Percentiles rank a stretch among this genome's conserved stretches.
Evolutionary conservation across 23 red algal species (phyloP).

Genomic region (Chondrus crispus): DNA sequence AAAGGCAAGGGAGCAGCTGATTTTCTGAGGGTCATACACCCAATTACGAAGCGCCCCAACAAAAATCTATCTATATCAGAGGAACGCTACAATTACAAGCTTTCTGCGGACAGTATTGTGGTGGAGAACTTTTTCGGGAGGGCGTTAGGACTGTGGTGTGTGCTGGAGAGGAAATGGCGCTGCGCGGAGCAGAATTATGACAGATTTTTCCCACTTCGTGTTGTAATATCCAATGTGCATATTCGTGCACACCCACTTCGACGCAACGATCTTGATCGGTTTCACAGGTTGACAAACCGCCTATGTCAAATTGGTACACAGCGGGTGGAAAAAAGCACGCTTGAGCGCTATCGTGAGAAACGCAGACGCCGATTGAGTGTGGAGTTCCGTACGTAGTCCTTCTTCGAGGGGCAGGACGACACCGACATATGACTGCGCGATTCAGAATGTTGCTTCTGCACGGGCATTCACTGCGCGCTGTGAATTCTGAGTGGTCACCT

Average conservation of each 20-base stretch:
- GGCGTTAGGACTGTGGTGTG: not conserved
- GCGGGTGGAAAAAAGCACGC: not conserved
- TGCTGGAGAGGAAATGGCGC: not conserved
- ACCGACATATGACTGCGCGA: too few relatives aligned
- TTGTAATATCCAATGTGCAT: not conserved
- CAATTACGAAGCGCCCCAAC: not conserved
- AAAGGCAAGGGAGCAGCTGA: not conserved
- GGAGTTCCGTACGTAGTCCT: too few relatives aligned
- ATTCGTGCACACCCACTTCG: not conserved
- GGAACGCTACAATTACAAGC: not conserved
- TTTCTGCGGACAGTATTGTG: not conserved
- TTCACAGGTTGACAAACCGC: not conserved
- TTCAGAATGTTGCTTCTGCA: too few relatives aligned
- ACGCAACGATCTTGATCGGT: not conserved
- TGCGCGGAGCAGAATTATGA: not conserved
- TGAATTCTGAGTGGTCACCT: too few relatives aligned
- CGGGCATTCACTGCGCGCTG: too few relatives aligned
- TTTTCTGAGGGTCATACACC: not conserved
- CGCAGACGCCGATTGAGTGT: too few relatives aligned
- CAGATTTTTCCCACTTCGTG: not conserved
- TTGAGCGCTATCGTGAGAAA: too few relatives aligned
- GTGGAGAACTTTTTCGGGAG: not conserved
- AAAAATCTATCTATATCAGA: not conserved
- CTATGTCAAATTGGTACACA: not conserved
- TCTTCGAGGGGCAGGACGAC: too few relatives aligned